Percentiles rank a stretch among this genome's conserved stretches.
Conservation (phyloP, 2,329 filamentous ascomycete species). For the Fusarium tanahbumbuense region DNA sequence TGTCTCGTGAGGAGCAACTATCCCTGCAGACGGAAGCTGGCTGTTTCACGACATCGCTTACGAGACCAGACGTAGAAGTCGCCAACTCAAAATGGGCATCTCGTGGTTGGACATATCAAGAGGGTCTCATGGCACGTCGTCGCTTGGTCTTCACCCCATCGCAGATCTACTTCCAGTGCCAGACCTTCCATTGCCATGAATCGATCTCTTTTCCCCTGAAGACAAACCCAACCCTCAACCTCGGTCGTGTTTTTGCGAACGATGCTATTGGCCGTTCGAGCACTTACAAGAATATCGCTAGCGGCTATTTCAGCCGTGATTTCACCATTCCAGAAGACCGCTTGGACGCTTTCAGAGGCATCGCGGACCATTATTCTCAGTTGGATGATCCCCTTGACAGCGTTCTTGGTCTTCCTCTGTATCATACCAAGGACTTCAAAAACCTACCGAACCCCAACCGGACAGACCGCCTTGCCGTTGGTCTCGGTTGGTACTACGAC, state of each 20-base stretch:
- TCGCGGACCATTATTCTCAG: conserved; percentile 47
- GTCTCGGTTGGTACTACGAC: conserved; percentile 51
- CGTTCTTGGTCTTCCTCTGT: conserved; percentile 52
- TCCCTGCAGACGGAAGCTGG: conserved; percentile 50
- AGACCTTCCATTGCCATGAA: conserved; percentile 53
- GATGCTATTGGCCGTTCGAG: conserved; percentile 40
- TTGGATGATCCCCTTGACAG: conserved; percentile 46
- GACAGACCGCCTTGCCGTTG: conserved; percentile 52
- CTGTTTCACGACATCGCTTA: conserved; percentile 52
- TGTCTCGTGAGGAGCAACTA: conserved; percentile 51
- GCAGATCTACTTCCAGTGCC: conserved; percentile 55
- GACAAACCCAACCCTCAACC: conserved; percentile 47
- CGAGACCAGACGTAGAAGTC: conserved; percentile 52
- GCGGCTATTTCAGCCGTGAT: conserved; percentile 49
- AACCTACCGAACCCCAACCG: conserved; percentile 45
- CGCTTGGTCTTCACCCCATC: conserved; percentile 53
- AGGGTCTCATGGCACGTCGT: conserved; percentile 52
- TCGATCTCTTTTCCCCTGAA: conserved; percentile 51
- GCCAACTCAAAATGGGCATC: conserved; percentile 51
- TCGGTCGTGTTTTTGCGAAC: conserved; percentile 50
- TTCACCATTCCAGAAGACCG: conserved; percentile 47
- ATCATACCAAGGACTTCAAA: conserved; percentile 49
- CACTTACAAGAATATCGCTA: conserved; percentile 47
- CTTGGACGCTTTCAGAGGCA: conserved; percentile 51
- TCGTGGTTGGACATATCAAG: conserved; percentile 53